Conservation (phyloP, 208 protist genomes). For the Borovskyia barvae region DNA sequence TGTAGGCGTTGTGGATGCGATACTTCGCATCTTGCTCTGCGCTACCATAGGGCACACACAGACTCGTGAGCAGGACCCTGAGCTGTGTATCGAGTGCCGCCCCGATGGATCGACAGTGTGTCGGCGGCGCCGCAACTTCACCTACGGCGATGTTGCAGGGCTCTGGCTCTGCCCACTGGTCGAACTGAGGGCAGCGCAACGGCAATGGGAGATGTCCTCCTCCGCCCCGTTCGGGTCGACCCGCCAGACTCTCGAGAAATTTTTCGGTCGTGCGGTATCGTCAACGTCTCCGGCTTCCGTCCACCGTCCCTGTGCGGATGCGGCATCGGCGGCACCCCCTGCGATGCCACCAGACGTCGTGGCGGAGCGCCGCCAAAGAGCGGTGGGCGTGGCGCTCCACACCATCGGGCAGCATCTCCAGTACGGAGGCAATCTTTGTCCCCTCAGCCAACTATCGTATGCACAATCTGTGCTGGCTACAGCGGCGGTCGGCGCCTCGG, state of each 20-base stretch:
- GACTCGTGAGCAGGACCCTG: slow-evolving; percentile 60
- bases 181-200: slow-evolving; percentile 5
- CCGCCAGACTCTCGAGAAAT: not conserved
- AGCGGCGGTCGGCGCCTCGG: not conserved
- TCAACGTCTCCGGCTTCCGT: too few relatives aligned
- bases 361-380: slow-evolving; percentile 4
- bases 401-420: slow-evolving; percentile 42
- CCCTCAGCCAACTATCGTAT: slow-evolving; percentile 54
- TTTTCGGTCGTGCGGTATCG: slow-evolving; percentile 9
- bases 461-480: slow-evolving; percentile 2
- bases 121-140: slow-evolving; percentile 25
- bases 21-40: slow-evolving; percentile 25
- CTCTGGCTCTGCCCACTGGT: slow-evolving; percentile 28
- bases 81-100: slow-evolving; percentile 20
- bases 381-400: slow-evolving; percentile 25
- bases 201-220: slow-evolving; percentile 1
- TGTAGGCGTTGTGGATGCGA: slow-evolving; percentile 36
- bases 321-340: too few relatives aligned
- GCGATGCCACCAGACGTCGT: too few relatives aligned
- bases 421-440: slow-evolving; percentile 54
- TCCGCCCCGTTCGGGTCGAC: not conserved
- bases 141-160: slow-evolving; percentile 55
- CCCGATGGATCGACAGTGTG: slow-evolving; percentile 23
- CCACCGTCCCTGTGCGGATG: too few relatives aligned
- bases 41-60: slow-evolving; percentile 36